These are phyloP conservation scores for Francoa sonchifolia DNA, from an alignment of 441 rosid genomes.

Conservation along the genomic window DNA sequence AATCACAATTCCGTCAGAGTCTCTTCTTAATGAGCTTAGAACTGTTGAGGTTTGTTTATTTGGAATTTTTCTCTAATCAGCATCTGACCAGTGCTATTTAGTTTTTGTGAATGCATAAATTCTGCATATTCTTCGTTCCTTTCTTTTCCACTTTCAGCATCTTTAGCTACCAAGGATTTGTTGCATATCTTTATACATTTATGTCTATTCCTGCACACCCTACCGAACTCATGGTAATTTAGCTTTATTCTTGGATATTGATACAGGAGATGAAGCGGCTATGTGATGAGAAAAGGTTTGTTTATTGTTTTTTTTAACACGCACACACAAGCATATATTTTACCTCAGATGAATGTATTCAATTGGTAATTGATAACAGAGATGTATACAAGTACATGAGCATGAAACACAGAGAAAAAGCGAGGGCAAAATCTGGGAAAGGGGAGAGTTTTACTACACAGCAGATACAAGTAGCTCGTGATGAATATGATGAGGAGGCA, in stretches of 20 bases:
- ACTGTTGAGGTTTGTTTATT: constrained; percentile 54
- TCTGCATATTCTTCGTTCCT: background rate
- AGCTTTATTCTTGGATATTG: constrained; percentile 10
- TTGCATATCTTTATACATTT: background rate
- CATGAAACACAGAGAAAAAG: constrained; percentile 41
- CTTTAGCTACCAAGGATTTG: background rate
- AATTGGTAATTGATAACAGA: constrained; percentile 26
- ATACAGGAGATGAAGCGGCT: constrained; percentile 64
- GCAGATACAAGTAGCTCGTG: constrained; percentile 52
- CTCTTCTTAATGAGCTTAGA: constrained; percentile 73
- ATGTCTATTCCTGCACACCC: constrained; percentile 6
- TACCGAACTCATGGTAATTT: constrained; percentile 5
- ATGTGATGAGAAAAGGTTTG: constrained; percentile 63
- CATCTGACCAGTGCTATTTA: constrained; percentile 1
- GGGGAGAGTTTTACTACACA: constrained; percentile 41
- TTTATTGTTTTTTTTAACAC: constrained; percentile 7
- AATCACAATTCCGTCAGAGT: constrained; percentile 60
- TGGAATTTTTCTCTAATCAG: constrained; percentile 1
- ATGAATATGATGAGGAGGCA: constrained; percentile 55
- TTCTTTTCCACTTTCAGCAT: background rate
- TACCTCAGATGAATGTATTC: constrained; percentile 7
- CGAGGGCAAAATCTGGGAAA: constrained; percentile 44
- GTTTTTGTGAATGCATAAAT: constrained; percentile 3
- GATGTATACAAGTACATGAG: constrained; percentile 35
- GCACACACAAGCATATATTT: constrained; percentile 5